Evolutionary conservation across 176 grass and related monocot species (phyloP).

Genomic region (Aegilops bicornis): DNA sequence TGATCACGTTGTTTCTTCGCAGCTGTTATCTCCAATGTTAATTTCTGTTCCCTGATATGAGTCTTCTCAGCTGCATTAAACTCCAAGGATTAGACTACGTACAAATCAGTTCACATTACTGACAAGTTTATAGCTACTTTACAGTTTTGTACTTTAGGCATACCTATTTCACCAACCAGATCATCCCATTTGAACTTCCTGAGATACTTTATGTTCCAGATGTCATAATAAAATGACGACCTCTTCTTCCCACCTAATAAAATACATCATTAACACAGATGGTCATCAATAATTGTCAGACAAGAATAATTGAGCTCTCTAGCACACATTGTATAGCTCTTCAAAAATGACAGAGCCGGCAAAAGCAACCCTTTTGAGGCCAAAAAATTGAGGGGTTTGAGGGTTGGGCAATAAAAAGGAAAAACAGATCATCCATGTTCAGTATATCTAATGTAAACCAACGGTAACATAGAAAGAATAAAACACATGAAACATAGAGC

Average conservation of each 20-base stretch:
- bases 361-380: not conserved
- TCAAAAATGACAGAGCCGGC: not conserved
- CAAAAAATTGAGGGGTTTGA: not conserved
- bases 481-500: not conserved
- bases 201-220: constrained; percentile 98
- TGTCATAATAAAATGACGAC: constrained; percentile 91
- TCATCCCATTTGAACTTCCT: constrained; percentile 99
- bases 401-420: not conserved
- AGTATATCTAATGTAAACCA: not conserved
- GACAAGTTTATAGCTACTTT: not conserved
- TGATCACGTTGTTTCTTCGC: constrained; percentile 92
- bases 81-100: constrained; percentile 11
- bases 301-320: not conserved
- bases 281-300: not conserved
- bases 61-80: constrained; percentile 69
- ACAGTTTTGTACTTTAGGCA: not conserved
- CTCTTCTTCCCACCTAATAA: constrained; percentile 84
- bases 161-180: constrained; percentile 86
- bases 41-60: constrained; percentile 75
- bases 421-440: not conserved
- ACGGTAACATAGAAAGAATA: not conserved
- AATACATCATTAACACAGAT: not conserved
- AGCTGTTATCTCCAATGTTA: constrained; percentile 86
- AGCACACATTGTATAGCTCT: not conserved
- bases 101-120: not conserved